These are phyloP conservation scores for Macrolepiota fuliginosa DNA, from an alignment of 768 basidiomycete species.

Conservation along the genomic window DNA sequence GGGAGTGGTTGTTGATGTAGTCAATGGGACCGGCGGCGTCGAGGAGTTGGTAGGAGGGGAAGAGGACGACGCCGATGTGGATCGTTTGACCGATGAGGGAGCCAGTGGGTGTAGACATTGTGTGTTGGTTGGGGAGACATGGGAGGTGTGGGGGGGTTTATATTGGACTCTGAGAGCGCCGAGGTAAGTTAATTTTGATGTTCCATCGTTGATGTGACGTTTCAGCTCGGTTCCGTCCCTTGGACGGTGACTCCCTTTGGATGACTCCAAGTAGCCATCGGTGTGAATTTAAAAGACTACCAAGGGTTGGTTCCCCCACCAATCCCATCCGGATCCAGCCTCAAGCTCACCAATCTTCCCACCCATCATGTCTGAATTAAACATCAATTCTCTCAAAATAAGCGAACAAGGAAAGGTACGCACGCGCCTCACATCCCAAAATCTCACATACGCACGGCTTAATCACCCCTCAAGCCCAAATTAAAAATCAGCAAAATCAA, in stretches of 20 bases:
- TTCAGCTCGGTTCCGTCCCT: not conserved
- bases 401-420: not conserved
- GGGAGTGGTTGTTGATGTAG: slow-evolving; percentile 22
- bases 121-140: not conserved
- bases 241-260: not conserved
- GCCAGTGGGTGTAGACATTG: not conserved
- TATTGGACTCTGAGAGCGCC: too few relatives aligned
- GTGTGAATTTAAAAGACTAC: not conserved
- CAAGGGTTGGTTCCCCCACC: too few relatives aligned
- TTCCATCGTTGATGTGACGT: not conserved
- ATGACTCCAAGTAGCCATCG: not conserved
- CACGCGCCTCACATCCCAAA: not conserved
- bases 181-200: too few relatives aligned
- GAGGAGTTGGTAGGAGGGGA: slow-evolving; percentile 22
- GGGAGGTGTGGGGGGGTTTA: too few relatives aligned
- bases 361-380: not conserved
- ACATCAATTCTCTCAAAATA: not conserved
- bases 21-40: slow-evolving; percentile 23
- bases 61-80: slow-evolving; percentile 20
- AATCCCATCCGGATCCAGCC: too few relatives aligned
- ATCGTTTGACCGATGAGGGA: slow-evolving; percentile 5
- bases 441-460: not conserved
- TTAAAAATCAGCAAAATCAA: not conserved
- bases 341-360: not conserved
- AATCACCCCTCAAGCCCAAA: not conserved